Evolutionary conservation across 2,329 filamentous ascomycete species (phyloP), one percentile per base, ranked within the genome.

Genomic region (Mollisiaceae sp.): DNA sequence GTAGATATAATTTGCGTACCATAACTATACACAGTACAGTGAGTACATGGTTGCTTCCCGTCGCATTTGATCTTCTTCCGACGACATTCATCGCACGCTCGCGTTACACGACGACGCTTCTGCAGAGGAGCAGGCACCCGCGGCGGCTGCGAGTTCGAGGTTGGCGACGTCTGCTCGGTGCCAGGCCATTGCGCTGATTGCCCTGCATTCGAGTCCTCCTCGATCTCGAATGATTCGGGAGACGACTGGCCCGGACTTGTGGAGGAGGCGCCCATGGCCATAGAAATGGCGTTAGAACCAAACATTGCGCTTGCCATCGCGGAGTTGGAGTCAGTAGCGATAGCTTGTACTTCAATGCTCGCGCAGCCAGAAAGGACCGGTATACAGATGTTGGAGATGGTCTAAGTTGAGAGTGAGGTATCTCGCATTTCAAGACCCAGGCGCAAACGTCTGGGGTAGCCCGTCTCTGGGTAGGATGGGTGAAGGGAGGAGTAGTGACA

Each of bases 11-110:
- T 62, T 38, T 41, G 73, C 85, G 76, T 85, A 97, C 95, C 94
- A 82, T 99, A 99, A 77, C 93, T 97, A 79, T 99, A 99, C 59
- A 98, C 93, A 12, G 94, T 97, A 78, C 95, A 99, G 79, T 98
- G 95, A 0, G 94, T 97, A 79, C 92, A 95, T 11, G 92, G 92
- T 76, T 94, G 91, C 78, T 93, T 93, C 71, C 91, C 91, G 77
- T 94, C 91, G 73, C 91, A 94, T 77, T 94, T 94, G 75, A 94
- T 94, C 79, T 94, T 94, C 78, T 94, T 94, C 71, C 91, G 85
- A 64, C 91, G 86, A 76, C 91, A 94, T 77, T 94, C 90, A 73
- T 93, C 91, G 78, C 91, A 94, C 47, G 91, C 91, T 72, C 92
- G 84, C 22, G 91, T 94, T 54, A 94, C 91, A 75, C 92, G 85